Evolutionary conservation across 1,139 yeast genomes (phyloP), one percentile per base, ranked within the genome.

Genomic region (Blastobotrys indianensis): DNA sequence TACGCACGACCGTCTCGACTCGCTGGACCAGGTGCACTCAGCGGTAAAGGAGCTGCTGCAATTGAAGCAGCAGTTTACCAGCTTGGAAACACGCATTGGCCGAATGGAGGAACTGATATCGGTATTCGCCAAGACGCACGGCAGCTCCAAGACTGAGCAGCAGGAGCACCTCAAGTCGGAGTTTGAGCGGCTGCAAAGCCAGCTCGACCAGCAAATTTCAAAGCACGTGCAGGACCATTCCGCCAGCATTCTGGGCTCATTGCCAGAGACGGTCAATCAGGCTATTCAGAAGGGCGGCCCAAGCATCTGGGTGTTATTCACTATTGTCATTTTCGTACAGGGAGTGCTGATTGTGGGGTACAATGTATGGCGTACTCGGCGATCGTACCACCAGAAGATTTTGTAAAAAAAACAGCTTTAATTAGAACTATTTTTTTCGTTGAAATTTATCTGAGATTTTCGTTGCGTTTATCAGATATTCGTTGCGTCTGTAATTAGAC

Each of bases 301-400:
- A 6, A 52, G 60, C 33, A 48, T 61, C 23, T 61, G 64, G 64
- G 42, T 53, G 25, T 46, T 59, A 17, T 45, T 61, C 34, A 52
- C 53, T 7, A 34, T 61, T 17, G 49, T 61, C 31, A 48, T 63
- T 35, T 41, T 54, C n/a, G 54, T 59, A n/a, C 64, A 60, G 45
- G 61, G 59, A 20, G 54, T 56, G 20, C 42, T 60, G 20, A 46
- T 54, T 29, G 56, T 54, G 11, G 66, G 60, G 10, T 62, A 61
- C 50, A 49, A 54, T 36, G 52, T 61, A 17, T 63, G 58, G 51
- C 56, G 53, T 37, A 55, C 59, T 16, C 50, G 64, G 35, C 54
- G 57, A 9, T 54, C 58, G 8, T 57, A 55, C 43, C 67, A 63
- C 40, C 63, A 59, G 16, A 63, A 63, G 50, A 53, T 61, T 28